A percentile compares a stretch with the other conserved stretches of the same genome.
Conservation (phyloP, 768 basidiomycete species). For the Russula emetica region DNA sequence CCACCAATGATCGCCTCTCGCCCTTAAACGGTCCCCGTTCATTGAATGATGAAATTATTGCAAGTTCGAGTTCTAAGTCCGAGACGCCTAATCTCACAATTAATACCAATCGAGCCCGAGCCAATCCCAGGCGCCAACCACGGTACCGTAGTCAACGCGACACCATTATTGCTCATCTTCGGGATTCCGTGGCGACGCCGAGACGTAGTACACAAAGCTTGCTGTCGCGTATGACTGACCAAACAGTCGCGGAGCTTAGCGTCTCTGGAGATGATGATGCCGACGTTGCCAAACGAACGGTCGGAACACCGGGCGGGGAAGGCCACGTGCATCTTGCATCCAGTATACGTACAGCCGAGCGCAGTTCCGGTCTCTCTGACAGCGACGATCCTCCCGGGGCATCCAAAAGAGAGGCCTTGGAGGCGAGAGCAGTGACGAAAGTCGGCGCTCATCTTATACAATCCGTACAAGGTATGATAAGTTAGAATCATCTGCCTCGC, state of each 20-base stretch:
- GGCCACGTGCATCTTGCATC: background rate
- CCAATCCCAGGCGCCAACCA: slow-evolving; percentile 28
- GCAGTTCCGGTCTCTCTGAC: slow-evolving; percentile 4
- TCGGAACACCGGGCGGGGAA: background rate
- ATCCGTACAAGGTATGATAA: background rate
- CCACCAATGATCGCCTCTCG: background rate
- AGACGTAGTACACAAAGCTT: background rate
- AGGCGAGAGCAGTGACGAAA: slow-evolving; percentile 4
- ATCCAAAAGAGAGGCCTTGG: background rate
- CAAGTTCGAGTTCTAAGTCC: background rate
- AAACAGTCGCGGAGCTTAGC: background rate
- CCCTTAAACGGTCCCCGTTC: slow-evolving; percentile 3
- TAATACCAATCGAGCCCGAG: slow-evolving; percentile 1
- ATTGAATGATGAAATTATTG: background rate
- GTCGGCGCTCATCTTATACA: slow-evolving; percentile 9
- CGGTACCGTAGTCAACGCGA: slow-evolving; percentile 45
- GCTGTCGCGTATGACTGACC: slow-evolving; percentile 4
- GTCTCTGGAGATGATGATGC: background rate
- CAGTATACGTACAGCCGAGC: background rate
- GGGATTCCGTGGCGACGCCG: slow-evolving; percentile 16
- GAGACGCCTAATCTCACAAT: slow-evolving; percentile 6
- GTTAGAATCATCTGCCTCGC: slow-evolving; percentile 21
- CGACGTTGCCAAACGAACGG: background rate
- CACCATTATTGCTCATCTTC: slow-evolving; percentile 48
- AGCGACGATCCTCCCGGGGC: slow-evolving; percentile 12